Evolutionary conservation across 345 rosid genomes (phyloP), one percentile per base, ranked within the genome.

Genomic region (Stellera chamaejasme): DNA sequence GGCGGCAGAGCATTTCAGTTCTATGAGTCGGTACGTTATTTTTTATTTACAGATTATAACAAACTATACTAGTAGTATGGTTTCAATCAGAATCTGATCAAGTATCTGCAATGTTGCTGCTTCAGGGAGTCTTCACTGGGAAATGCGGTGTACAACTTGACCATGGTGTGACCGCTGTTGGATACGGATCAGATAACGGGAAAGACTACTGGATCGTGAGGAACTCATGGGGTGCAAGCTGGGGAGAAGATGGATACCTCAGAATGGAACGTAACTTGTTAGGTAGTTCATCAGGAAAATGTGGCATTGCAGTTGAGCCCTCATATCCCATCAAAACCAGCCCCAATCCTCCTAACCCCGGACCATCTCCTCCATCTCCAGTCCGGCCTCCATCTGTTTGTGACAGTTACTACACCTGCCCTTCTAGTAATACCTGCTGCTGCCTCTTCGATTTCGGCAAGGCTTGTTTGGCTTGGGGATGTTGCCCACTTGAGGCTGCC

Each of bases 301-400:
- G 99, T 73, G 99, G 99, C 25, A 93, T 93, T 60, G 96, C 88
- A 1, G 50, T 93, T 54, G 90, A 84, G 53, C 69, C 96, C 51
- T 93, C 99, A 7, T 93, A 89, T 65, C 97, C 99, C 0, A 52
- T 87, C 52, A 93, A 93, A 79, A 82, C 62, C 6, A 81, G 96
- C 48, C 71, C 71, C 59, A 93, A 93, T 62, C 99, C 97, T 2
- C 99, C 99, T 2, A 81, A 93, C 58, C 99, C 99, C 0, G 97
- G 97, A 2, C 99, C 99, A 0, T 82, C 96, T 12, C 99, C 99
- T 1, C 99, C 99, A 16, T 77, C 97, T 53, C 97, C 97, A 10
- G 46, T 81, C 3, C 78, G 66, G 59, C 97, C 99, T 43, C 96
- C 96, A 10, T 56, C 76, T 1, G 76, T 69, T 1, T 92, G 98